Evolutionary conservation across 805 yeast species (phyloP), one percentile per base, ranked within the genome.

Genomic region (Naumovozyma baii): DNA sequence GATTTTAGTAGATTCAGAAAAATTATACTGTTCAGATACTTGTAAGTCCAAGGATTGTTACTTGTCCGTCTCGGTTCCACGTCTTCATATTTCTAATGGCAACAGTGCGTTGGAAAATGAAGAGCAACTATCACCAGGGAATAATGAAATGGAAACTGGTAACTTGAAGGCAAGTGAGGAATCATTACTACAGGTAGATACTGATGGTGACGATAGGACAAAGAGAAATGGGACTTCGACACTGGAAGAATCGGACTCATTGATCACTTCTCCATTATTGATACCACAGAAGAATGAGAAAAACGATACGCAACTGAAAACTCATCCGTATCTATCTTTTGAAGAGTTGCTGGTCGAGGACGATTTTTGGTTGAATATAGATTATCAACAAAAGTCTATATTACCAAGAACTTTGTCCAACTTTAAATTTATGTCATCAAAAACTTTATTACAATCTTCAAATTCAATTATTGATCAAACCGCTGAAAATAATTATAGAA

Each of bases 401-500:
- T 12, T 29, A 29, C 31, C 31, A 29, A 29, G 15, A 29, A n/a
- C 31, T 12, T 29, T 29, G 13, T 12, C 31, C 7, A 13, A 29
- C 13, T 29, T 29, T n/a, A n/a, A n/a, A n/a, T n/a, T n/a, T n/a
- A n/a, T n/a, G n/a, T n/a, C n/a, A n/a, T n/a, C n/a, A n/a, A n/a
- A n/a, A n/a, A n/a, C n/a, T n/a, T n/a, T n/a, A n/a, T n/a, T n/a
- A n/a, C n/a, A n/a, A n/a, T 29, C 31, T 12, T 12, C 31, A 13
- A 29, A 41, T n/a, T 31, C 15, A 19, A 13, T 33, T 25, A 33
- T 41, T 36, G 62, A 57, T 30, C 53, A 52, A 36, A 51, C 48
- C 20, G 58, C 59, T 19, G 62, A 56, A 41, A 50, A 52, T 31
- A 54, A 57, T 42, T 57, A 57, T 41, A 55, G 52, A 38, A 39